A percentile compares a stretch with the other conserved stretches of the same genome.
These are phyloP conservation scores for Yamadazyma triangularis DNA, from an alignment of 1,139 yeast species.

Conservation along the genomic window DNA sequence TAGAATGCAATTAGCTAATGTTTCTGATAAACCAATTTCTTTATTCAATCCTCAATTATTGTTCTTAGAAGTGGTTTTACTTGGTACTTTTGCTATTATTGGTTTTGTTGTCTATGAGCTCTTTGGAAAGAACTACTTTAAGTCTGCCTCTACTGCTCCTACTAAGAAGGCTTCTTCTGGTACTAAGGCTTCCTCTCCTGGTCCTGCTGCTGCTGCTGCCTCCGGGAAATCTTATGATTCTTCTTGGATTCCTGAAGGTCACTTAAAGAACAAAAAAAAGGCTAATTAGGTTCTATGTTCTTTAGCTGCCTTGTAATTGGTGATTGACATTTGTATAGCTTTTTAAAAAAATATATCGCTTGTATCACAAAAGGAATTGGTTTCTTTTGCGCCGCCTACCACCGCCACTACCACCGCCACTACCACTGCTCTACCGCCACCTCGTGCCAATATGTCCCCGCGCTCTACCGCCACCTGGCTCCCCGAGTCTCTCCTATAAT, in stretches of 20 bases:
- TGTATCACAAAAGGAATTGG: no score
- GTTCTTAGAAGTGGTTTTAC: conserved; percentile 53
- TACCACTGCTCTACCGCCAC: no score
- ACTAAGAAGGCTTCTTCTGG: conserved; percentile 21
- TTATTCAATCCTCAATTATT: conserved; percentile 70
- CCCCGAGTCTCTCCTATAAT: no score
- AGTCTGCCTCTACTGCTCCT: conserved; percentile 28
- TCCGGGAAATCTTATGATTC: conserved; percentile 25
- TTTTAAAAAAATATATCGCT: no score
- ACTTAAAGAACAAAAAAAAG: conserved; percentile 30
- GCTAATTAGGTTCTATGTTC: background rate
- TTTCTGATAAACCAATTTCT: conserved; percentile 66
- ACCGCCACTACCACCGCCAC: no score
- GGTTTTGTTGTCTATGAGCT: conserved; percentile 45
- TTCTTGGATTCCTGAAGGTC: conserved; percentile 35
- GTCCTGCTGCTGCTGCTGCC: no score
- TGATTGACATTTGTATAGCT: no score
- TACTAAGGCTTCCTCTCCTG: no score
- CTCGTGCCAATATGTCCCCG: no score
- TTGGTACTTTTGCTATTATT: conserved; percentile 45
- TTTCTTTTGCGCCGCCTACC: no score
- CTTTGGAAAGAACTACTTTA: conserved; percentile 41
- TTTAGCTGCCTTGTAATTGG: no score
- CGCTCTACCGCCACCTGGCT: no score
- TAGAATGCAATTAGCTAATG: conserved; percentile 51